Percentiles rank a stretch among this genome's conserved stretches.
Conservation (phyloP, 768 basidiomycete genomes). For the Daedalea quercina region DNA sequence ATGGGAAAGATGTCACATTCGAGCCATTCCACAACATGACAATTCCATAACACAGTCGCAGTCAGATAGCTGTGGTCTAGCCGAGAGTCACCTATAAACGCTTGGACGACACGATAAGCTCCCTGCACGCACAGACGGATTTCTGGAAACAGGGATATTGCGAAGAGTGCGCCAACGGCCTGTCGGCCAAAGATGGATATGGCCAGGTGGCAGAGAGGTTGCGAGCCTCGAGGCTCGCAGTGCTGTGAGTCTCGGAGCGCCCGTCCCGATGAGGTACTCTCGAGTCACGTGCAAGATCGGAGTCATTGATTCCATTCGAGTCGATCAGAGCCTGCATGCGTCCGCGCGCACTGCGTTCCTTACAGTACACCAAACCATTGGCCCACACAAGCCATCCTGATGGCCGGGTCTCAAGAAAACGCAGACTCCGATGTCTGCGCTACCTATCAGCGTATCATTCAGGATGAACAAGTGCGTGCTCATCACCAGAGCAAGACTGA, state of each 20-base stretch:
- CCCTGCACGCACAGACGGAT: too few species aligned
- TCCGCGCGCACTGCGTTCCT: not conserved
- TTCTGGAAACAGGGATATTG: too few species aligned
- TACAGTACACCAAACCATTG: not conserved
- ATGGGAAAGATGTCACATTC: too few species aligned
- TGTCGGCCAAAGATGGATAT: not conserved
- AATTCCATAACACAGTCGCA: too few species aligned
- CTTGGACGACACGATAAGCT: too few species aligned
- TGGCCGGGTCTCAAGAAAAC: not conserved
- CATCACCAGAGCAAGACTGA: not conserved
- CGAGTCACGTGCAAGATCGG: not conserved
- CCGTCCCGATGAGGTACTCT: not conserved
- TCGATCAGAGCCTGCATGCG: not conserved
- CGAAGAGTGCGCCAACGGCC: not conserved
- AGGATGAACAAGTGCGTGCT: constrained; percentile 55
- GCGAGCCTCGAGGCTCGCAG: not conserved
- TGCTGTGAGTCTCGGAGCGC: not conserved
- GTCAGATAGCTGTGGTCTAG: too few species aligned
- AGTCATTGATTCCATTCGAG: not conserved
- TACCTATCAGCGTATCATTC: constrained; percentile 54
- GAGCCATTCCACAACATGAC: too few species aligned
- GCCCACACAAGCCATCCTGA: not conserved
- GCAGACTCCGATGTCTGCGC: constrained; percentile 37
- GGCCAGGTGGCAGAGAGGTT: not conserved
- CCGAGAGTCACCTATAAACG: too few species aligned